Evolutionary conservation across 495 filamentous ascomycete genomes (phyloP).

Genomic region (Polyplosphaeria fusca): DNA sequence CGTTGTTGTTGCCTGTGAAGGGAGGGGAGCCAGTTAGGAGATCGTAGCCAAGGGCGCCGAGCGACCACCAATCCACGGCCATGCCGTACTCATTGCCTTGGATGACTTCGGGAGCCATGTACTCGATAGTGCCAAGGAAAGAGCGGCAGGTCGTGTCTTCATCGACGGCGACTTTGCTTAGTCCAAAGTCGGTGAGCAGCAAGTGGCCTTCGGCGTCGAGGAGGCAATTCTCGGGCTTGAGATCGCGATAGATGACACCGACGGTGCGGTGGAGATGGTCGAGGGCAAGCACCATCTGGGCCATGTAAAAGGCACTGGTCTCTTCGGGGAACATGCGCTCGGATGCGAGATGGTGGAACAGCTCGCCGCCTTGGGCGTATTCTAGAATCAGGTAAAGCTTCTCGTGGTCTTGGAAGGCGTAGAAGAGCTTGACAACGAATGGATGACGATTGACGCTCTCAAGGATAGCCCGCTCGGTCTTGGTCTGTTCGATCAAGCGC

Average conservation of each 20-base stretch:
- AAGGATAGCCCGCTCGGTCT: slow-evolving; percentile 89
- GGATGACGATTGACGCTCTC: slow-evolving; percentile 94
- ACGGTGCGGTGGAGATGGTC: slow-evolving; percentile 87
- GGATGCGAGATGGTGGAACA: slow-evolving; percentile 84
- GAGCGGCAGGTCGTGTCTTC: slow-evolving; percentile 73
- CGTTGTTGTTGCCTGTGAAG: slow-evolving; percentile 83
- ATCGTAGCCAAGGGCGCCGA: slow-evolving; percentile 88
- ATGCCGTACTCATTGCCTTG: slow-evolving; percentile 81
- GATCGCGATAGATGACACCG: slow-evolving; percentile 91
- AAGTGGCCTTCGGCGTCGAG: slow-evolving; percentile 88
- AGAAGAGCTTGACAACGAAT: slow-evolving; percentile 95
- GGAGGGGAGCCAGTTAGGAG: slow-evolving; percentile 86
- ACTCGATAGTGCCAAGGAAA: slow-evolving; percentile 88
- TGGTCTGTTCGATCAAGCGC: slow-evolving; percentile 90
- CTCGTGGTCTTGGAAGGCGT: slow-evolving; percentile 97
- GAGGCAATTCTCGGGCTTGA: slow-evolving; percentile 97
- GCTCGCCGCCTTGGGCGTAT: slow-evolving; percentile 94
- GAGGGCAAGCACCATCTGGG: slow-evolving; percentile 90
- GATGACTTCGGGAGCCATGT: slow-evolving; percentile 97
- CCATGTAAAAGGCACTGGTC: slow-evolving; percentile 93
- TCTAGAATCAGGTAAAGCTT: slow-evolving; percentile 97
- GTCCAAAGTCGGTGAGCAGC: slow-evolving; percentile 92
- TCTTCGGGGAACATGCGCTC: slow-evolving; percentile 90
- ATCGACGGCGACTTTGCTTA: slow-evolving; percentile 89
- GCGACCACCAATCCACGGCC: slow-evolving; percentile 97